Conservation (phyloP, 2,329 filamentous ascomycete species). For the Penicillium janthinellum region DNA sequence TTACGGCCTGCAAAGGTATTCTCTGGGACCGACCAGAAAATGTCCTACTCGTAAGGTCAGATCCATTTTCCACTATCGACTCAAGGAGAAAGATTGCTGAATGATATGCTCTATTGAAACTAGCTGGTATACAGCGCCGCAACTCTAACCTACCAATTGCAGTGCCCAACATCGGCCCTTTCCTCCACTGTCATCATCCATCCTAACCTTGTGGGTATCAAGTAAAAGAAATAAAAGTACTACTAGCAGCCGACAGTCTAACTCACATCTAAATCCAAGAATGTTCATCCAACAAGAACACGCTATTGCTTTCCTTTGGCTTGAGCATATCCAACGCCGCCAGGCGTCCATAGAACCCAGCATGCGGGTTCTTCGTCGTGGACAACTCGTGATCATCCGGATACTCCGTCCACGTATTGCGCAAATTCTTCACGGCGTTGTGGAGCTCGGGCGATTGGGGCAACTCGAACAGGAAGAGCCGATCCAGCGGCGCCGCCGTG, state of each 20-base stretch:
- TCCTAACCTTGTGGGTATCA: background rate
- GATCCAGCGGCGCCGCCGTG: constrained; percentile 10
- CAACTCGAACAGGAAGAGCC: constrained; percentile 20
- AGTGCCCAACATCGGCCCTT: background rate
- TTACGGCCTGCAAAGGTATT: too few relatives aligned
- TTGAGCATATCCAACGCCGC: constrained; percentile 18
- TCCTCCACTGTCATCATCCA: background rate
- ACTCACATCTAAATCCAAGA: constrained; percentile 11
- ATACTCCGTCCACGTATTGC: constrained; percentile 11
- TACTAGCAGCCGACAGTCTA: background rate
- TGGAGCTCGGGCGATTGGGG: constrained; percentile 1
- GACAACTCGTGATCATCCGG: constrained; percentile 15
- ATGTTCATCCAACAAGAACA: constrained; percentile 17
- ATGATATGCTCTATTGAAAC: background rate
- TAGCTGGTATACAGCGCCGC: background rate
- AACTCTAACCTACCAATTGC: background rate
- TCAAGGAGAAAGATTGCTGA: background rate
- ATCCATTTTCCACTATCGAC: background rate
- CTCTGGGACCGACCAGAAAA: too few relatives aligned
- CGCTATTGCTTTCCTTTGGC: constrained; percentile 5
- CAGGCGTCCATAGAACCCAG: constrained; percentile 24
- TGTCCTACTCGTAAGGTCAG: too few relatives aligned
- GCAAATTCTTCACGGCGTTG: constrained; percentile 19
- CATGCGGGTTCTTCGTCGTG: constrained; percentile 16
- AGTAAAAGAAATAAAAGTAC: background rate